phyloP scores from a whole-genome alignment of 2,329 filamentous ascomycete genomes.

The Didymella sp. region DNA sequence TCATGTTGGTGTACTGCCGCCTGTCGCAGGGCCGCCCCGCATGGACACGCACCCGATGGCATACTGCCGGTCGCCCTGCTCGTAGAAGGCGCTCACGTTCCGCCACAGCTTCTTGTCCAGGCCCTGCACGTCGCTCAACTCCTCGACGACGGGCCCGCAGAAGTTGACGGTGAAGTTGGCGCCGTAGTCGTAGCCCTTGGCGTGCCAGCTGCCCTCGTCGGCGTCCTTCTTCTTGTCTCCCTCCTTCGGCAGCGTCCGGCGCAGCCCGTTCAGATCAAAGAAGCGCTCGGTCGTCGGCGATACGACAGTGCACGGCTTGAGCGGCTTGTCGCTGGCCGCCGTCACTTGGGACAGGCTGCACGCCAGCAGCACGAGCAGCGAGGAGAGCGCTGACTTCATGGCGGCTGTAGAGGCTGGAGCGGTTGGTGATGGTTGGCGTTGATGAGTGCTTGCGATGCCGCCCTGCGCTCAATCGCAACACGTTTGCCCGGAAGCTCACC shows the following conservation, averaged over 20 bases:
- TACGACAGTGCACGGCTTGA: slow-evolving; percentile 66
- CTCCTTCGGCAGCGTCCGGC: slow-evolving; percentile 56
- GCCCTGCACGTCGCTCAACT: slow-evolving; percentile 68
- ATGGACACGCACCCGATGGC: slow-evolving; percentile 68
- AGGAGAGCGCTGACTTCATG: slow-evolving; percentile 39
- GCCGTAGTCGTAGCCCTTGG: slow-evolving; percentile 77
- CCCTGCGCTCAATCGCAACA: slow-evolving; percentile 26
- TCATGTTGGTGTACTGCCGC: background rate
- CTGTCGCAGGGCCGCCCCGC: background rate
- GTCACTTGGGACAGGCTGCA: slow-evolving; percentile 43
- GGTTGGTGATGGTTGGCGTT: background rate
- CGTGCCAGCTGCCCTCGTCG: slow-evolving; percentile 67
- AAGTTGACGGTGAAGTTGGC: slow-evolving; percentile 86
- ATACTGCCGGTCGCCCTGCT: slow-evolving; percentile 68
- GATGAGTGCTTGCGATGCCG: background rate
- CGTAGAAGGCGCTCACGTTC: slow-evolving; percentile 83
- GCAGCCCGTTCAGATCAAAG: slow-evolving; percentile 68
- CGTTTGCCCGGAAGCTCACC: slow-evolving; percentile 28
- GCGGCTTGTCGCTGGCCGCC: slow-evolving; percentile 52
- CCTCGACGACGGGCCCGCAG: slow-evolving; percentile 75
- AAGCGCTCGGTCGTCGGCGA: slow-evolving; percentile 67
- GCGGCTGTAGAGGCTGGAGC: slow-evolving; percentile 16
- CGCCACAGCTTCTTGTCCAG: slow-evolving; percentile 67
- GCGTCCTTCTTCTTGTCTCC: slow-evolving; percentile 58
- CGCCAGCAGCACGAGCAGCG: slow-evolving; percentile 37